Evolutionary conservation across 768 basidiomycete genomes (phyloP), one percentile per base, ranked within the genome.

Genomic region (Vishniacozyma victoriae): DNA sequence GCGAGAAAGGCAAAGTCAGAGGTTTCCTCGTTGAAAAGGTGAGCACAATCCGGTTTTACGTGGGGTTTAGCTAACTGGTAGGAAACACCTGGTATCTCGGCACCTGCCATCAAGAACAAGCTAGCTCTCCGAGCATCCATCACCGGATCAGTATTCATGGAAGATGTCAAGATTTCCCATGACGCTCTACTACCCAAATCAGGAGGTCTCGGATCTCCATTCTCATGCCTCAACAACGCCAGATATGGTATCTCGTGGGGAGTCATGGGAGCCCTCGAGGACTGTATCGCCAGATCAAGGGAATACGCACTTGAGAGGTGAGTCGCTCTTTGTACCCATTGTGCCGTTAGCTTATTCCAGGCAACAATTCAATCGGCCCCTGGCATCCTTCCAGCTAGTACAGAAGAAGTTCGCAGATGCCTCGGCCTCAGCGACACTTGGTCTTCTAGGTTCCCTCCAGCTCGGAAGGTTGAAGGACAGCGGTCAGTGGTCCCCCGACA

Each of bases 331-430:
- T 48, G 15, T 1, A 6, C 24, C 24, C 22, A 11, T 7, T 39
- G 11, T 39, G 11, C 37, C 37, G 14, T 18, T 42, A 11, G 36
- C 16, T n/a, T 16, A 16, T 9, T 35, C 3, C 44, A 73, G 74
- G 14, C 79, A 83, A 39, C 93, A 97, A 72, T 97, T 97, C 75
- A 77, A 81, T 19, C 82, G 85, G 29, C 90, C 91, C 0, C 76
- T 96, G 3, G 92, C 88, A 1, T 85, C 86, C 4, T 97, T 93
- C 81, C 93, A 97, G 72, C 82, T 97, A n/a, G 78, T 96, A 15
- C 92, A 96, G 71, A 93, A 93, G 80, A 97, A 97, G 73, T 78
- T 97, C 14, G 90, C 85, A 3, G 91, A 96, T 57, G 91, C 93
- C 12, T 85, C 90, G 55, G 87, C 84, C 1, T 89, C 95, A 63